Base-by-base conservation (phyloP, 768 basidiomycete species). In the Naganishia kalamii region DNA sequence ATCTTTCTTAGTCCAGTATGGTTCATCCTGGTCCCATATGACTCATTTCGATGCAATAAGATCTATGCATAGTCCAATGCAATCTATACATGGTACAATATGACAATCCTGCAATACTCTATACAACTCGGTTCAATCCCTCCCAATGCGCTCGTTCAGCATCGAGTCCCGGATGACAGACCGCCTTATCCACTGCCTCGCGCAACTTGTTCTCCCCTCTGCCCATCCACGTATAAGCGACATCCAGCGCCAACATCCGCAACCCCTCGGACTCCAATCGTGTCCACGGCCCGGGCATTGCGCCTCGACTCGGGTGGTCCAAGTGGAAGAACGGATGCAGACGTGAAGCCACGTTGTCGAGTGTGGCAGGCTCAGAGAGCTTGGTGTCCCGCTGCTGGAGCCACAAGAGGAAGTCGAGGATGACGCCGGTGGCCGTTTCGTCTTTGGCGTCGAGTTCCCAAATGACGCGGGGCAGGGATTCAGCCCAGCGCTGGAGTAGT, bases 261-360 rank as follows among this genome's bases (percentile, higher is more conserved):
- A 86, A 68, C 23, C 75, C 72, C 40, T 64, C 37, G 15, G 84
- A 82, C n/a, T 63, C 21, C 12, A 96, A 79, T 74, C 84, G 88
- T 60, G 80, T 77, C 79, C 86, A 97, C 25, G 93, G 93, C 0
- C 93, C 94, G 17, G 80, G 79, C 33, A 92, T 72, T 62, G 81
- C 80, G 10, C 92, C 92, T 51, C 86, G 87, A 30, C 80, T 79
- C n/a, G 89, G 81, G 75, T 96, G 92, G 11, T 78, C 80, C 48
- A 93, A 82, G 71, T 81, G 81, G 79, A 96, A 97, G 79, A 86
- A 96, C 21, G 92, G 91, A 11, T 83, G 78, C 7, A 94, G 80
- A 25, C 87, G 85, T 19, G 84, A 81, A 65, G 81, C 80, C 51
- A 91, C 76, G 48, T 80, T 72, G 41, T 78, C 50, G 68, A 85